Conservation (phyloP, 2,329 filamentous ascomycete species). For the Ilyonectria robusta region DNA sequence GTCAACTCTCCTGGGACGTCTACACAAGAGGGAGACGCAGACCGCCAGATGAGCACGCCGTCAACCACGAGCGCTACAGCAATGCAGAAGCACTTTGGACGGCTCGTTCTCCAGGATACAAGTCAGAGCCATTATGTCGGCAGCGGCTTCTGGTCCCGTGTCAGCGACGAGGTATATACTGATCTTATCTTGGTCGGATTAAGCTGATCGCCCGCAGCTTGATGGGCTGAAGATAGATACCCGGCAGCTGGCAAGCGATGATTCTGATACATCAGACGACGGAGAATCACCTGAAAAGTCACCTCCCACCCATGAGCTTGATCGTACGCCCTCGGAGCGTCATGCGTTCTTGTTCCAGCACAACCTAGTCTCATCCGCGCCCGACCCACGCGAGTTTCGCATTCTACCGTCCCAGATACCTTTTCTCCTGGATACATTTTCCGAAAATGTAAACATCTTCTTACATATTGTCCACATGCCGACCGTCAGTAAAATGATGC, state of each 20-base stretch:
- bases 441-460: slow-evolving; percentile 65
- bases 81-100: slow-evolving; percentile 61
- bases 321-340: slow-evolving; percentile 60
- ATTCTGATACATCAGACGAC: slow-evolving; percentile 57
- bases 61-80: slow-evolving; percentile 17
- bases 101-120: slow-evolving; percentile 62
- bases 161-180: slow-evolving; percentile 66
- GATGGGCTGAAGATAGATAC: slow-evolving; percentile 61
- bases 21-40: slow-evolving; percentile 42
- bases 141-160: slow-evolving; percentile 68
- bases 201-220: slow-evolving; percentile 51
- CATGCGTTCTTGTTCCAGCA: slow-evolving; percentile 68
- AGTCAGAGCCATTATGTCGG: slow-evolving; percentile 63
- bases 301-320: slow-evolving; percentile 56
- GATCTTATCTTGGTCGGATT: not conserved
- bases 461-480: slow-evolving; percentile 63
- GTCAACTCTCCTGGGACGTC: slow-evolving; percentile 48
- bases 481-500: slow-evolving; percentile 52
- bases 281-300: slow-evolving; percentile 49
- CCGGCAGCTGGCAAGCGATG: slow-evolving; percentile 48
- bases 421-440: slow-evolving; percentile 65
- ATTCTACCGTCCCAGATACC: slow-evolving; percentile 70
- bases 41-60: slow-evolving; percentile 13
- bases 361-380: slow-evolving; percentile 51
- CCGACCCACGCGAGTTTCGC: slow-evolving; percentile 58